Evolutionary conservation across 148 eudicot species (phyloP).

Genomic region (Cornus kousa): DNA sequence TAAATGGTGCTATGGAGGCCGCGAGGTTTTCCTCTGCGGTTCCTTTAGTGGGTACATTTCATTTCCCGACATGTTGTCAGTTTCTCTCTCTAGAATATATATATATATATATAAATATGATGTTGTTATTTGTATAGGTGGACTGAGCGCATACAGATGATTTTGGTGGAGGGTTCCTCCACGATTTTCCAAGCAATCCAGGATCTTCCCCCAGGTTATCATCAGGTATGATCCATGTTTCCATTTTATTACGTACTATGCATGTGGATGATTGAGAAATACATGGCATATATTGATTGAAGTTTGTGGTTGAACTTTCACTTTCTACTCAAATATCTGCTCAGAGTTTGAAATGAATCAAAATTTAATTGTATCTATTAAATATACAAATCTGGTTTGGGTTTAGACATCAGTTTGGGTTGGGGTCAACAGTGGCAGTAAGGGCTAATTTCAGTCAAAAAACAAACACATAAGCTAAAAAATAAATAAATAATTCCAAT

Average conservation of each 20-base stretch:
- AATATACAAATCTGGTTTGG: too few species aligned
- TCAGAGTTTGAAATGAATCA: too few species aligned
- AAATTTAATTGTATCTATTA: too few species aligned
- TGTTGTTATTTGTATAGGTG: conserved; percentile 25
- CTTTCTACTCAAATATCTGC: neutral
- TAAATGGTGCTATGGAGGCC: conserved; percentile 37
- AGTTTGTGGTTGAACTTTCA: neutral
- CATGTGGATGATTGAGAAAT: neutral
- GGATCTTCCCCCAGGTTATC: conserved; percentile 36
- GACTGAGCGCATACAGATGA: conserved; percentile 27
- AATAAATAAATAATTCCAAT: too few species aligned
- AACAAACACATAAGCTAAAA: too few species aligned
- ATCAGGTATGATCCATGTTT: conserved; percentile 24
- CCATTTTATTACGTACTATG: neutral
- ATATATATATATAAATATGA: neutral
- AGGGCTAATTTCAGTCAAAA: too few species aligned
- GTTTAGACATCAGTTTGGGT: too few species aligned
- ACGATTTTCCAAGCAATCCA: conserved; percentile 18
- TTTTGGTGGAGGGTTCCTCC: conserved; percentile 28
- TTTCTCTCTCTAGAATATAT: neutral
- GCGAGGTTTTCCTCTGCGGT: conserved; percentile 23
- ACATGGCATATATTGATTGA: neutral
- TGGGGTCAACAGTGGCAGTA: too few species aligned
- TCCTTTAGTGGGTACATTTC: conserved; percentile 31
- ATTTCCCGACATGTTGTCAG: neutral